Conservation (phyloP, 108 stramenopile species). For the Thalassiosira profunda region DNA sequence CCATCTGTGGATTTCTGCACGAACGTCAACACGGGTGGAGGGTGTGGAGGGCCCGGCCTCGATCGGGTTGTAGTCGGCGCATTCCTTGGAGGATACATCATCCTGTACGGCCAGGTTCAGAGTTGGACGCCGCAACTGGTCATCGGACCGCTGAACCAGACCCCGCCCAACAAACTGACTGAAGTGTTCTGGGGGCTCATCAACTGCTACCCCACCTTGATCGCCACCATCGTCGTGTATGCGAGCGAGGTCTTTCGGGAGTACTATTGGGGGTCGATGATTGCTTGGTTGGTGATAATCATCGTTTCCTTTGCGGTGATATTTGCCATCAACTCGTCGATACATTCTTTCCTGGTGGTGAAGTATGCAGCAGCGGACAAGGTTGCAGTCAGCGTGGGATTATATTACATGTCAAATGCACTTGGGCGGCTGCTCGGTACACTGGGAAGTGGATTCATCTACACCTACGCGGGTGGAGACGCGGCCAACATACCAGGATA, state of each 20-base stretch:
- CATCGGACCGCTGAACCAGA: constrained; percentile 82
- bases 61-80: constrained; percentile 86
- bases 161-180: constrained; percentile 86
- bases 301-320: constrained; percentile 88
- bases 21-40: constrained; percentile 77
- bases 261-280: constrained; percentile 64
- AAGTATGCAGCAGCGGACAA: constrained; percentile 93
- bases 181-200: constrained; percentile 89
- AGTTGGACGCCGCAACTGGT: constrained; percentile 93
- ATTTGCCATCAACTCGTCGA: constrained; percentile 94
- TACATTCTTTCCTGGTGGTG: constrained; percentile 96
- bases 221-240: constrained; percentile 63
- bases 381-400: constrained; percentile 92
- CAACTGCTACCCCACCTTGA: constrained; percentile 79
- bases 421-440: constrained; percentile 90
- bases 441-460: constrained; percentile 89
- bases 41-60: constrained; percentile 84
- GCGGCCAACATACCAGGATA: constrained; percentile 40
- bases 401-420: constrained; percentile 98
- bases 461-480: constrained; percentile 86
- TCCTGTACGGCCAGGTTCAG: constrained; percentile 96
- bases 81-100: constrained; percentile 94
- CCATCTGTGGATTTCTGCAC: constrained; percentile 50
- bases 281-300: constrained; percentile 66
- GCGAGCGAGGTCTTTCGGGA: constrained; percentile 57